A percentile compares a stretch with the other conserved stretches of the same genome.
Conservation (phyloP, 768 basidiomycete species). For the Lenzites betulinus region DNA sequence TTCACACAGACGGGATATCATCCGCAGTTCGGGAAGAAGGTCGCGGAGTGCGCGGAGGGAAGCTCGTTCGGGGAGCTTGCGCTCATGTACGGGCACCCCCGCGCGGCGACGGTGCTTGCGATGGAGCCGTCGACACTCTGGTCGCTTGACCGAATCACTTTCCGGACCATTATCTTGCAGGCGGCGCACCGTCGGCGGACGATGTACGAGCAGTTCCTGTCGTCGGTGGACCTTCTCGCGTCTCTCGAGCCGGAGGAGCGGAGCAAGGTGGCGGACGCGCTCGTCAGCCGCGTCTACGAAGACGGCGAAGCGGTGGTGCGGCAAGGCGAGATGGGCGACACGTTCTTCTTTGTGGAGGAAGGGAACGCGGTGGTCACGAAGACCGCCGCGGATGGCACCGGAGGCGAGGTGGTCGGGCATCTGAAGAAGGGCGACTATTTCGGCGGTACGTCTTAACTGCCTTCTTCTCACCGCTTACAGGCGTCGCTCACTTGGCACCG, state of each 20-base stretch:
- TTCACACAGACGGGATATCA: slow-evolving; percentile 68
- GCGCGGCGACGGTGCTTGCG: slow-evolving; percentile 91
- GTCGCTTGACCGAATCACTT: slow-evolving; percentile 96
- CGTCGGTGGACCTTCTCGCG: slow-evolving; percentile 84
- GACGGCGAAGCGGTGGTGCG: slow-evolving; percentile 88
- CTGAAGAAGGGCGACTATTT: slow-evolving; percentile 96
- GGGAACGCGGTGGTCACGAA: slow-evolving; percentile 90
- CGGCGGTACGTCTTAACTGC: slow-evolving; percentile 64
- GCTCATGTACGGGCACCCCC: slow-evolving; percentile 96
- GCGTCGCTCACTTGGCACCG: slow-evolving; percentile 1
- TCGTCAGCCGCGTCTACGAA: slow-evolving; percentile 77
- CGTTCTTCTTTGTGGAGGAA: slow-evolving; percentile 97
- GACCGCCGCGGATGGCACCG: slow-evolving; percentile 52
- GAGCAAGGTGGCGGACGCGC: slow-evolving; percentile 96
- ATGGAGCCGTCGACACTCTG: slow-evolving; percentile 83
- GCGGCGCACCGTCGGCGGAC: slow-evolving; percentile 87
- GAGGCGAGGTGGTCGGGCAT: slow-evolving; percentile 66
- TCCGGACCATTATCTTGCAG: slow-evolving; percentile 96
- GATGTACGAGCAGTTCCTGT: slow-evolving; percentile 96
- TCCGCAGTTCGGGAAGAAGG: slow-evolving; percentile 75
- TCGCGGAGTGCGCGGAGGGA: slow-evolving; percentile 82
- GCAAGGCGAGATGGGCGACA: slow-evolving; percentile 95
- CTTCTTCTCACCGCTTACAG: background rate
- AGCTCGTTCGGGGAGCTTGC: slow-evolving; percentile 95
- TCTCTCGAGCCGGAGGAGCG: slow-evolving; percentile 86